These are phyloP conservation scores for Raphanus hybrid DNA, from an alignment of 441 rosid species.

Conservation along the genomic window DNA sequence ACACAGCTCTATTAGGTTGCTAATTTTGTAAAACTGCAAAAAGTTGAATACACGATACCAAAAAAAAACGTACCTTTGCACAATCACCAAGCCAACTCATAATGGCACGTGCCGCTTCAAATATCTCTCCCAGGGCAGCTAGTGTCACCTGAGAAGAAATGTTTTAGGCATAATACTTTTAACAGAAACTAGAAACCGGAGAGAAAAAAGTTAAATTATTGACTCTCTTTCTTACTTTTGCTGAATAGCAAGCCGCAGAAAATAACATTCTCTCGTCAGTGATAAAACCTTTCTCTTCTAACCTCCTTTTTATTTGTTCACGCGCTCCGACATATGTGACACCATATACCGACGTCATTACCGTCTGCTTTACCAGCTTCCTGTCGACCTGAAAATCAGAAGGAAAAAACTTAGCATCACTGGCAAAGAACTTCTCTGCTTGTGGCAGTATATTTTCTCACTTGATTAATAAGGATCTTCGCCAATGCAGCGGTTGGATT, in stretches of 20 bases:
- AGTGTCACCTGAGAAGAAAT: slow-evolving; percentile 69
- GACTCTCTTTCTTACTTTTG: slow-evolving; percentile 63
- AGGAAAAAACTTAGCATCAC: slow-evolving; percentile 31
- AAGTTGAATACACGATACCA: slow-evolving; percentile 6
- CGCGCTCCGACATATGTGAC: slow-evolving; percentile 98
- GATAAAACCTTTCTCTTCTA: slow-evolving; percentile 89
- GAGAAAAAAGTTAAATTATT: not conserved
- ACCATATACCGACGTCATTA: slow-evolving; percentile 99
- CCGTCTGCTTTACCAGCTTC: slow-evolving; percentile 94
- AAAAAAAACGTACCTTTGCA: slow-evolving; percentile 66
- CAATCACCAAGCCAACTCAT: slow-evolving; percentile 98
- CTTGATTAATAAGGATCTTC: slow-evolving; percentile 85
- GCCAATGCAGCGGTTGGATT: slow-evolving; percentile 77
- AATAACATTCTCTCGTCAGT: slow-evolving; percentile 81
- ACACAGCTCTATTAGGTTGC: not conserved
- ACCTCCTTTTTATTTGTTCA: slow-evolving; percentile 90
- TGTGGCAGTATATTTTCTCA: slow-evolving; percentile 30
- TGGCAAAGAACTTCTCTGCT: not conserved
- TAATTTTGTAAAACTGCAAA: slow-evolving; percentile 5
- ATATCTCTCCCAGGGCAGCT: slow-evolving; percentile 88
- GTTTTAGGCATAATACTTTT: not conserved
- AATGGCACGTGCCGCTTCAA: slow-evolving; percentile 93
- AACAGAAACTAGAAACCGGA: not conserved
- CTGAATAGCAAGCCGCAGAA: slow-evolving; percentile 88
- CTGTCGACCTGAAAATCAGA: slow-evolving; percentile 80